Percentiles rank a stretch among this genome's conserved stretches.
Evolutionary conservation across 371 early-diverging fungal species (phyloP).

Genomic region (Mortierella sp.): DNA sequence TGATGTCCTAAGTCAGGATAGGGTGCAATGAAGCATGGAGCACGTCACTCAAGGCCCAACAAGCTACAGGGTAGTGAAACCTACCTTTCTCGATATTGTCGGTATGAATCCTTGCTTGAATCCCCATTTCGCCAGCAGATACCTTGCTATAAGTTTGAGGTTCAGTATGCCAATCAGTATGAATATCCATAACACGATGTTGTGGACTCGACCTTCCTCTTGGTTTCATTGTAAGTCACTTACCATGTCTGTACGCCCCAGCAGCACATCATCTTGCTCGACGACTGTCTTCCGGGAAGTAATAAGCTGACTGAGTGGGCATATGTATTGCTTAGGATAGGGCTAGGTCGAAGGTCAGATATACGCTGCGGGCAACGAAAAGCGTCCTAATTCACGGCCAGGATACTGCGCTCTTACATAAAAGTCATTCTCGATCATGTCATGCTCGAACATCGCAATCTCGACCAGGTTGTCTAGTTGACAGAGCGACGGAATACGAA

Average conservation of each 20-base stretch:
- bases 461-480: too few relatives aligned
- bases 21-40: too few relatives aligned
- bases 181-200: too few relatives aligned
- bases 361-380: too few relatives aligned
- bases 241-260: slow-evolving; percentile 28
- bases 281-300: slow-evolving; percentile 28
- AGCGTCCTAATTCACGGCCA: too few relatives aligned
- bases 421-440: slow-evolving; percentile 65
- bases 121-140: slow-evolving; percentile 31
- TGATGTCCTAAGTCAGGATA: background rate
- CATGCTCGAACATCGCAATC: slow-evolving; percentile 6
- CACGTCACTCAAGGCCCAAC: too few relatives aligned
- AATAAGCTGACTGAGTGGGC: slow-evolving; percentile 12
- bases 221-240: slow-evolving; percentile 1
- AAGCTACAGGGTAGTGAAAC: too few relatives aligned
- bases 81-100: slow-evolving; percentile 23
- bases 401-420: too few relatives aligned
- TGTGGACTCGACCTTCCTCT: background rate
- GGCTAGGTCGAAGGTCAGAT: background rate
- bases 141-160: slow-evolving; percentile 46
- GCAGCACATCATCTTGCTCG: slow-evolving; percentile 30
- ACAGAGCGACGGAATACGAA: too few relatives aligned
- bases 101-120: slow-evolving; percentile 15
- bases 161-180: too few relatives aligned
- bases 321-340: slow-evolving; percentile 7